Conservation (phyloP, 139 green algal species). For the Coelastrella sp. region DNA sequence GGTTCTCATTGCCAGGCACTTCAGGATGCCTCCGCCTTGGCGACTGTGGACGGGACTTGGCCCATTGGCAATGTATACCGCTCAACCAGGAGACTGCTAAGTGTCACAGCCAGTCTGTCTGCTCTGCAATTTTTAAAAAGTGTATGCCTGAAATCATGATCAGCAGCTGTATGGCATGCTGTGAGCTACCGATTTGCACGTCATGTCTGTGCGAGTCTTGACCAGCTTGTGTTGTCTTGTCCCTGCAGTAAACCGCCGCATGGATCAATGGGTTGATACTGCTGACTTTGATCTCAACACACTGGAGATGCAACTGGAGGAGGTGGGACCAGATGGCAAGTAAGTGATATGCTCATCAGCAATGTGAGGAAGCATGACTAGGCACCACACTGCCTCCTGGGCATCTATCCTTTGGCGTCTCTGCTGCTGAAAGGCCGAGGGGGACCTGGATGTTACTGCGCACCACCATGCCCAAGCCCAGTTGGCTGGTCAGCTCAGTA, state of each 20-base stretch:
- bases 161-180: too few relatives aligned
- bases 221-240: neutral
- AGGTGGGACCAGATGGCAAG: constrained; percentile 67
- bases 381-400: neutral
- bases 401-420: neutral
- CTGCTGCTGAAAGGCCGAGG: too few relatives aligned
- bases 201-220: neutral
- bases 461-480: neutral
- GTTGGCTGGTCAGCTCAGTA: neutral
- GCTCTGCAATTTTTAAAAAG: too few relatives aligned
- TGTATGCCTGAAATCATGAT: too few relatives aligned
- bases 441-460: neutral
- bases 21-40: too few relatives aligned
- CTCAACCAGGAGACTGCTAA: too few relatives aligned
- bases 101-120: too few relatives aligned
- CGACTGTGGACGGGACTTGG: too few relatives aligned
- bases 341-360: constrained; percentile 32
- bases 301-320: constrained; percentile 63
- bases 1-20: too few relatives aligned
- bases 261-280: constrained; percentile 96
- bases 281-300: constrained; percentile 85
- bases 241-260: constrained; percentile 91
- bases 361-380: neutral
- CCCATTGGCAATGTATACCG: too few relatives aligned
- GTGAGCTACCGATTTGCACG: neutral